phyloP scores from a whole-genome alignment of 805 yeast species.

The Starmerella etchellsii region DNA sequence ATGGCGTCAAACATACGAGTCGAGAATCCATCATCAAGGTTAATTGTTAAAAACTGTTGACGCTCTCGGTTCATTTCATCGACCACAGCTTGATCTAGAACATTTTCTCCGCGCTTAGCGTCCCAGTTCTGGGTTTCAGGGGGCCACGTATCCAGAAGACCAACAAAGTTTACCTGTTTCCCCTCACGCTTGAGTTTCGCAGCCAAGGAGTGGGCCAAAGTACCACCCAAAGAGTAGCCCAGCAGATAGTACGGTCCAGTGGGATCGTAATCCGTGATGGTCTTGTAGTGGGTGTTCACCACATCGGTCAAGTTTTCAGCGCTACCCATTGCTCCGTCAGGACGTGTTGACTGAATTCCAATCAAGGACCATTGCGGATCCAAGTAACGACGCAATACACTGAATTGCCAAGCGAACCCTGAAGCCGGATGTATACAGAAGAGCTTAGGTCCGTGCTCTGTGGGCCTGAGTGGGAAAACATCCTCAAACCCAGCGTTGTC shows the following conservation, averaged over 20 bases:
- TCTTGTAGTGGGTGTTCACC: slow-evolving; percentile 4
- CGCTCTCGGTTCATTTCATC: slow-evolving; percentile 14
- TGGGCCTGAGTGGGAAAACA: slow-evolving; percentile 1
- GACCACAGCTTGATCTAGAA: slow-evolving; percentile 12
- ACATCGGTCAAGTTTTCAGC: slow-evolving; percentile 6
- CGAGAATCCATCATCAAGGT: slow-evolving; percentile 3
- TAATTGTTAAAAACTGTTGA: slow-evolving; percentile 7
- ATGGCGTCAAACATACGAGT: slow-evolving; percentile 8
- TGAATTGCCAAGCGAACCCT: slow-evolving; percentile 16
- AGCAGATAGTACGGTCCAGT: slow-evolving; percentile 10
- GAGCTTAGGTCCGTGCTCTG: not conserved
- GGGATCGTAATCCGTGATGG: not conserved
- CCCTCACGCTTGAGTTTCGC: slow-evolving; percentile 8
- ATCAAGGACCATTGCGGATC: slow-evolving; percentile 11
- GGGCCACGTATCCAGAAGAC: slow-evolving; percentile 16
- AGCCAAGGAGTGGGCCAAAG: slow-evolving; percentile 13
- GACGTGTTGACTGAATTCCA: slow-evolving; percentile 11
- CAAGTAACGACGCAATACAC: slow-evolving; percentile 11
- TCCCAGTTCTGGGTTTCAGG: slow-evolving; percentile 18
- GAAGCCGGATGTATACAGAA: slow-evolving; percentile 15
- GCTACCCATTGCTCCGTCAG: slow-evolving; percentile 6
- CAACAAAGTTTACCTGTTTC: slow-evolving; percentile 8
- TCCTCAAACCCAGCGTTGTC: slow-evolving; percentile 10
- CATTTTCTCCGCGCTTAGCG: slow-evolving; percentile 3
- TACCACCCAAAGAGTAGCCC: slow-evolving; percentile 15